phyloP scores from a whole-genome alignment of 768 basidiomycete species.

The Amanita pallidorosea region DNA sequence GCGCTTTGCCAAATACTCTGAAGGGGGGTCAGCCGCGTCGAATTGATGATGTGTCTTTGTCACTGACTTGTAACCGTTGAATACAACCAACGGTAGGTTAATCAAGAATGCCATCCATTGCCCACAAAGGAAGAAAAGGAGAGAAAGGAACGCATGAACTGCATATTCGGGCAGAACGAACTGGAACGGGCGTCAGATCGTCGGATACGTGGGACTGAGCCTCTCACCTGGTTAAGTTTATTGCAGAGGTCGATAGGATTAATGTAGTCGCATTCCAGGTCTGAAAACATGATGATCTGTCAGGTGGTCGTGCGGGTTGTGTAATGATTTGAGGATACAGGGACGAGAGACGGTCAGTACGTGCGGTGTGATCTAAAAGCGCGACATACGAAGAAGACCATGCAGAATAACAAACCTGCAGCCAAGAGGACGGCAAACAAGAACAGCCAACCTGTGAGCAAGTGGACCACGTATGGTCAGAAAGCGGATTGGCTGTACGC shows the following conservation, averaged over 20 bases:
- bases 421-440: conserved; percentile 93
- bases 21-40: neutral
- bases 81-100: conserved; percentile 81
- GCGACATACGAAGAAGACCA: conserved; percentile 89
- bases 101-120: conserved; percentile 93
- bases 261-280: conserved; percentile 99
- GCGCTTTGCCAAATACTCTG: conserved; percentile 86
- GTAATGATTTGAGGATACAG: neutral
- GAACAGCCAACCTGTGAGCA: conserved; percentile 80
- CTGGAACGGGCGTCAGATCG: conserved; percentile 26
- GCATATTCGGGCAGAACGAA: conserved; percentile 96
- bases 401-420: conserved; percentile 91
- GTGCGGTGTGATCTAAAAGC: conserved; percentile 6
- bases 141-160: conserved; percentile 84
- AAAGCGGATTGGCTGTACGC: neutral
- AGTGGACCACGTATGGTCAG: conserved; percentile 7
- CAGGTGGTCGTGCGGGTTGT: neutral
- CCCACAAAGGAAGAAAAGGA: conserved; percentile 86
- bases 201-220: neutral
- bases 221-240: conserved; percentile 87
- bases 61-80: conserved; percentile 89
- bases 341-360: neutral
- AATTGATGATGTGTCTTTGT: neutral
- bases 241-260: conserved; percentile 99
- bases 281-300: conserved; percentile 99